Percentiles rank a stretch among this genome's conserved stretches.
Conservation (phyloP, 257 asterid genomes). For the Nicotiana sylvestris region DNA sequence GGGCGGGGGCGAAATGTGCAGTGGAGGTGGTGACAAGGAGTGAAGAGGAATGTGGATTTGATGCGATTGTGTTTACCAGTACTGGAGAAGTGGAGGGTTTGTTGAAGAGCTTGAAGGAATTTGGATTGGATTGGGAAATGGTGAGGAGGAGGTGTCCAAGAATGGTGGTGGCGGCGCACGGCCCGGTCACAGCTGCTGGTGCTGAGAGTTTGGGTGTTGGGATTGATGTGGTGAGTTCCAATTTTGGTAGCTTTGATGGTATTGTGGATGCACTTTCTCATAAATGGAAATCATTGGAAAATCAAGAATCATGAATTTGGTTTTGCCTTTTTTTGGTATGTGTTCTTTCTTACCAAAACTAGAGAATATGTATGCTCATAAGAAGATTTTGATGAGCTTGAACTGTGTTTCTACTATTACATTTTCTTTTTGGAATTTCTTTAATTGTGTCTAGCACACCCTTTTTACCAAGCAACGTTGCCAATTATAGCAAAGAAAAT, state of each 20-base stretch:
- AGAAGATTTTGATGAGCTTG: neutral
- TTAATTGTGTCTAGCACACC: neutral
- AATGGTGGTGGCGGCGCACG: conserved; percentile 79
- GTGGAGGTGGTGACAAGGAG: conserved; percentile 39
- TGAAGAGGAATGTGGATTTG: conserved; percentile 50
- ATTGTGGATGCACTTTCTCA: conserved; percentile 56
- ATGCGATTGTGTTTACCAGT: conserved; percentile 76
- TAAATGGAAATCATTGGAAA: conserved; percentile 31
- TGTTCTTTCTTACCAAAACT: neutral
- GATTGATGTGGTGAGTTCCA: conserved; percentile 65
- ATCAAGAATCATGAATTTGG: neutral
- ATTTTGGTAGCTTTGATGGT: conserved; percentile 67
- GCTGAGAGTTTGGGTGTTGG: conserved; percentile 76
- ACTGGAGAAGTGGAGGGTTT: conserved; percentile 87
- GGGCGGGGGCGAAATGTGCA: conserved; percentile 43
- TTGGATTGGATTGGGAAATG: conserved; percentile 65
- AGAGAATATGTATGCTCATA: neutral
- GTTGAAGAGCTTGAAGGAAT: conserved; percentile 60
- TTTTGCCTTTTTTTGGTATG: neutral
- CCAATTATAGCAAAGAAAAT: neutral
- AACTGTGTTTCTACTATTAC: neutral
- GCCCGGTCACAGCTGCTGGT: conserved; percentile 87
- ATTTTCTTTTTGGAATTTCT: neutral
- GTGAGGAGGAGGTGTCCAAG: conserved; percentile 62
- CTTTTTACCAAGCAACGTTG: neutral